These are phyloP conservation scores for Spergularia bocconei DNA, from an alignment of 148 eudicot genomes.

Conservation along the genomic window DNA sequence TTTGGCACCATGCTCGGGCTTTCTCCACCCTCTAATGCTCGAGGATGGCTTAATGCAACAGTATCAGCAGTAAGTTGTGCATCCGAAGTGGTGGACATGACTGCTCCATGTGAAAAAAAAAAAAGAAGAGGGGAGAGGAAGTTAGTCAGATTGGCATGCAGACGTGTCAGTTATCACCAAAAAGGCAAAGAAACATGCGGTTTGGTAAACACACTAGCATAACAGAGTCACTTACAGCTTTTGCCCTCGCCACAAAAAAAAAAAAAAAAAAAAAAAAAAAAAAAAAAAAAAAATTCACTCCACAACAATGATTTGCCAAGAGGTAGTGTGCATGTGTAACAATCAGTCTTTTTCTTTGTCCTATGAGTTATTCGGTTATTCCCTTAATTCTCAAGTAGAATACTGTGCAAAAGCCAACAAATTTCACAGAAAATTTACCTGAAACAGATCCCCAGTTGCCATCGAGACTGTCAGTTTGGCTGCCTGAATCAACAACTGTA, in stretches of 20 bases:
- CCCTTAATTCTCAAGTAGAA: not conserved
- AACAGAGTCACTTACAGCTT: not conserved
- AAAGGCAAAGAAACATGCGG: not conserved
- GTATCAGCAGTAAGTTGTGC: conserved; percentile 9
- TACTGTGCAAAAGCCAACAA: not conserved
- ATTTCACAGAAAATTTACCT: conserved; percentile 38
- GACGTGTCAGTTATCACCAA: not conserved
- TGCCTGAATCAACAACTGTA: conserved; percentile 37
- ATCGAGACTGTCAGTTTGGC: conserved; percentile 57
- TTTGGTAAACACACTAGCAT: not conserved
- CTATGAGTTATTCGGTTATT: not conserved
- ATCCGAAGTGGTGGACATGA: conserved; percentile 27
- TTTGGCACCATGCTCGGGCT: conserved; percentile 12
- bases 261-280: too few relatives aligned
- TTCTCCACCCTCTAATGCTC: conserved; percentile 5
- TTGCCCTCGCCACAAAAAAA: too few relatives aligned
- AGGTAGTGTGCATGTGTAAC: not conserved
- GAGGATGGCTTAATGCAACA: conserved; percentile 7
- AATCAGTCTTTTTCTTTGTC: not conserved
- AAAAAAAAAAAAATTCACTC: too few relatives aligned
- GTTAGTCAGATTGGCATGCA: conserved; percentile 10
- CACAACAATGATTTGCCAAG: not conserved
- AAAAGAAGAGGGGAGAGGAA: not conserved
- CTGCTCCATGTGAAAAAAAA: conserved; percentile 18
- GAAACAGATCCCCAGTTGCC: conserved; percentile 65